Base-by-base conservation (phyloP, 176 grass and related monocot species). In the Cenchrus fungigraminus region DNA sequence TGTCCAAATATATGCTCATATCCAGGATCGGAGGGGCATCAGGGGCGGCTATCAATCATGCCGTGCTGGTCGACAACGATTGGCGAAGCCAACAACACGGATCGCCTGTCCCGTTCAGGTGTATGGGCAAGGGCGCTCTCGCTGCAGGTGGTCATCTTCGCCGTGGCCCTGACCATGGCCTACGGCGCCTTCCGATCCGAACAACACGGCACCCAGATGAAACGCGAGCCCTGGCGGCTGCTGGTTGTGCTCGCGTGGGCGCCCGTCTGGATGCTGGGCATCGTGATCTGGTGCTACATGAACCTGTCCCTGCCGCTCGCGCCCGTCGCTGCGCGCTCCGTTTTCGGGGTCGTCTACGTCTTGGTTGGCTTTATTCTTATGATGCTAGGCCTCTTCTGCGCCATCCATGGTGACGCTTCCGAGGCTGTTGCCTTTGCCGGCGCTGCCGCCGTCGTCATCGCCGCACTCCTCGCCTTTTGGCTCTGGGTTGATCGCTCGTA, bases 181-280 rank as follows among this genome's bases (percentile, higher is more conserved):
- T 42, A 1, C 34, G 3, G 2, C 34, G 0, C 1, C 6, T 42
- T 42, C 34, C 6, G 6, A 31, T 1, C 0, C 4, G 0, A 25
- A 25, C 25, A 25, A 32, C 4, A 34, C 12, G 4, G 6, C 25
- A 0, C 3, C 13, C 13, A 8, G 65, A 43, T 34, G 19, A 34
- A 13, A 3, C 8, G 7, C 0, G 1, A 12, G 2, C 34, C 65
- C 5, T 42, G 65, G 65, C 32, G 32, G 12, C 34, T 42, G 65
- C 65, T 68, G 15, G 7, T 9, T 34, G 7, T 19, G 0, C 34
- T 42, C 2, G 13, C 65, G 1, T 68, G 65, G 65, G 6, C 7
- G 32, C 65, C 65, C 14, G 42, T 9, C 32, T 6, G 1, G 34
- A 40, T 13, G 65, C 34, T 68, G 15, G 12, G 10, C 6, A 5